Base-by-base conservation (phyloP, 1,284 basidiomycete genomes). In the Ceratobasidium sp. region DNA sequence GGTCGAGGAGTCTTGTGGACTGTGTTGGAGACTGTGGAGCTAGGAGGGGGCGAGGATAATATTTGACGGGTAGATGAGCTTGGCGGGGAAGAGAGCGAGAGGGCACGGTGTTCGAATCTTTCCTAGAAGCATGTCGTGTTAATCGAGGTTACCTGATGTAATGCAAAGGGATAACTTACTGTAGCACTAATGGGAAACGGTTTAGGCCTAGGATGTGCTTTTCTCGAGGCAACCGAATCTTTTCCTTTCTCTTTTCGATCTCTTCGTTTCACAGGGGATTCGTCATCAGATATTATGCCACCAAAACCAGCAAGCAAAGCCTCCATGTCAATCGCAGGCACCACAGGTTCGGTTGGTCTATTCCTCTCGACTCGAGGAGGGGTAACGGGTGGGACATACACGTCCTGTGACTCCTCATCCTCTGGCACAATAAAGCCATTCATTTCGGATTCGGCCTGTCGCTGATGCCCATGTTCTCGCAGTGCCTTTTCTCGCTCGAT, bases 361-460 rank as follows among this genome's bases (percentile, higher is more conserved):
- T 17, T 68, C 40, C 40, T 48, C 26, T 20, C 20, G 2, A n/a
- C 33, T 20, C 40, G 61, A 23, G 48, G 62, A 52, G 73, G 73
- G 26, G 54, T 54, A 13, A 62, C 28, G 4, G 62, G 73, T 15
- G 73, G 73, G 12, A 76, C 62, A 26, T 76, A 76, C 10, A 76
- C 9, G 46, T 76, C 73, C 42, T 76, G 73, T 2, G 73, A 76
- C n/a, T 76, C 73, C 33, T 76, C 73, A n/a, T 76, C 73, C 52
- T 76, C 73, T 3, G 73, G 73, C n/a, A 76, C 40, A 40, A 76
- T 76, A 52, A 76, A 76, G 28, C 52, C 73, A n/a, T 56, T 17
- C 73, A 76, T 76, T 38, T 76, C 73, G 6, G 73, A n/a, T 17
- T 57, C 38, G 33, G 66, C 48, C n/a, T 40, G 59, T 23, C 28